These are phyloP conservation scores for Fraxinus quadrangulata DNA, from an alignment of 257 asterid genomes.

Conservation along the genomic window DNA sequence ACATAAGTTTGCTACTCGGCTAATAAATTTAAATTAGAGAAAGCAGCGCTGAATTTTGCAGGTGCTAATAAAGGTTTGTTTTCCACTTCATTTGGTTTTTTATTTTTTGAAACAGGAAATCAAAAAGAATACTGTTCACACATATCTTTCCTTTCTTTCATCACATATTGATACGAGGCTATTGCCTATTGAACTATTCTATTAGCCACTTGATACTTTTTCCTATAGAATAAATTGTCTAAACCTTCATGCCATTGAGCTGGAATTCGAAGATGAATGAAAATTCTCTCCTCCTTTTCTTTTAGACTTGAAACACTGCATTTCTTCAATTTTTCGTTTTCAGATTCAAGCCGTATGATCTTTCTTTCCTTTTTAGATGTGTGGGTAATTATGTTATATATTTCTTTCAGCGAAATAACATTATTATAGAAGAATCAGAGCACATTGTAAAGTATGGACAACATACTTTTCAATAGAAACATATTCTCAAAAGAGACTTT, in stretches of 20 bases:
- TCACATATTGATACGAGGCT: background rate
- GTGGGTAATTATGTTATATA: background rate
- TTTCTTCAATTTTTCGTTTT: background rate
- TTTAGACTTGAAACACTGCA: background rate
- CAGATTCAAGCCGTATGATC: background rate
- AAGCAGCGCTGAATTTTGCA: background rate
- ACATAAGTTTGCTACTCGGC: background rate
- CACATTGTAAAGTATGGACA: background rate
- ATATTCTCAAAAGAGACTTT: background rate
- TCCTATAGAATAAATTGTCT: background rate
- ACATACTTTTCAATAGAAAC: background rate
- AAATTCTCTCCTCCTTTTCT: background rate
- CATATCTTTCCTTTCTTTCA: slow-evolving; percentile 14
- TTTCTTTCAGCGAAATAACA: background rate
- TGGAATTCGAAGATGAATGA: background rate
- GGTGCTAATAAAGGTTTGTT: slow-evolving; percentile 59
- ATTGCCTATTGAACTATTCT: background rate
- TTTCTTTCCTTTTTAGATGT: background rate
- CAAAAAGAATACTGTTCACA: background rate
- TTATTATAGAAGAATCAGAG: background rate
- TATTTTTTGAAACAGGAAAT: slow-evolving; percentile 17
- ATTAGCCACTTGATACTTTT: background rate
- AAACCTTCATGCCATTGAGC: background rate
- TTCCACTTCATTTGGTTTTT: slow-evolving; percentile 24
- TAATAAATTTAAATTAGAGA: slow-evolving; percentile 2